These are phyloP conservation scores for Penicillium antarcticum DNA, from an alignment of 495 filamentous ascomycete genomes.

Conservation along the genomic window DNA sequence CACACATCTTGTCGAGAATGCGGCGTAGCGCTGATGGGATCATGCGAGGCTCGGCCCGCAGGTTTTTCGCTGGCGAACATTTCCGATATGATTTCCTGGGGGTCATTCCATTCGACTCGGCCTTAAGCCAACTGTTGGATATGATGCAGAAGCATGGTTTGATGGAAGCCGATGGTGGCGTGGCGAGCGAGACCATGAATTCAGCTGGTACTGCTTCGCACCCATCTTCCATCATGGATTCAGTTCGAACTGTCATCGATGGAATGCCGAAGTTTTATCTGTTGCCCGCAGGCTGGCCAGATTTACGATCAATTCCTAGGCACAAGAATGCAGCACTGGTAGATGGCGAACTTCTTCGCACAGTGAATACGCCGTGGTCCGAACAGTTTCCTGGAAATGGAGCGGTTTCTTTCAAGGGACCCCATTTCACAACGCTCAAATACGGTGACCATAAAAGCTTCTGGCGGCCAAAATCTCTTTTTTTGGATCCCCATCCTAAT, in stretches of 20 bases:
- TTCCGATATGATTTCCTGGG: constrained; percentile 9
- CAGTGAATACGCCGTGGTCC: constrained; percentile 8
- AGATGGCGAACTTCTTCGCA: not conserved
- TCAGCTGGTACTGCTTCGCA: not conserved
- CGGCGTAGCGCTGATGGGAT: not conserved
- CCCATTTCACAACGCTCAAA: constrained; percentile 9
- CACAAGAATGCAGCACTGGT: not conserved
- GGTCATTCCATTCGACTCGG: constrained; percentile 13
- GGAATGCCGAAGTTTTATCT: not conserved
- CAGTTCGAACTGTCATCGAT: not conserved
- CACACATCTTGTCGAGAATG: constrained; percentile 14
- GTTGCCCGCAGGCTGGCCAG: not conserved
- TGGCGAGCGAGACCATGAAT: too few species aligned
- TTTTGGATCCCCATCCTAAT: constrained; percentile 5
- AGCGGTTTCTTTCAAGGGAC: not conserved
- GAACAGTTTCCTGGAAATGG: constrained; percentile 1
- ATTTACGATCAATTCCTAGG: too few species aligned
- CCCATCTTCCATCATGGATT: not conserved
- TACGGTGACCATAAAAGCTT: not conserved
- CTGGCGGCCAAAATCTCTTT: not conserved
- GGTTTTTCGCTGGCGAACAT: not conserved
- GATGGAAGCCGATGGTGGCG: not conserved
- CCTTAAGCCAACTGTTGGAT: constrained; percentile 7
- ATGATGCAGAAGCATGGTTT: constrained; percentile 8
- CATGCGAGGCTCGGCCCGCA: not conserved